Evolutionary conservation across 352 stramenopile genomes (phyloP).

Genomic region (Pseudoperonospora humuli): DNA sequence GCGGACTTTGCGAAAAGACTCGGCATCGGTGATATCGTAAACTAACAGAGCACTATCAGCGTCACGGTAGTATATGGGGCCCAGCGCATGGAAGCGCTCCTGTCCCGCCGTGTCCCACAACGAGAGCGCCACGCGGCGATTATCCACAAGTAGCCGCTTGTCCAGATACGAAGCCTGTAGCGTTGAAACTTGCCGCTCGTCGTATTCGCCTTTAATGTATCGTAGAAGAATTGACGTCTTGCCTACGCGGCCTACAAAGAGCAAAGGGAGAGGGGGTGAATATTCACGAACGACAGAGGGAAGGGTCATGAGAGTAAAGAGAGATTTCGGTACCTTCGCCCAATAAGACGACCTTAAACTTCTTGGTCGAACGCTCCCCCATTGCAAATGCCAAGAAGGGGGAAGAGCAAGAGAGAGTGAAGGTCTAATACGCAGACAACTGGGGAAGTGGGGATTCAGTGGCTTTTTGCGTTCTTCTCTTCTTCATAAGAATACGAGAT

Average conservation of each 20-base stretch:
- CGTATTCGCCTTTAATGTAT: constrained; percentile 91
- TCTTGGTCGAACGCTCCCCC: constrained; percentile 59
- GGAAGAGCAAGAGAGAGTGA: neutral
- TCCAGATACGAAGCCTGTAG: constrained; percentile 92
- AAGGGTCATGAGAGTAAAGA: too few species aligned
- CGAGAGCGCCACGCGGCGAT: constrained; percentile 67
- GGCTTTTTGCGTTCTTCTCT: neutral
- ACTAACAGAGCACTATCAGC: constrained; percentile 84
- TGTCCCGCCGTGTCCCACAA: constrained; percentile 86
- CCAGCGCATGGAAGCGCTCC: constrained; percentile 82
- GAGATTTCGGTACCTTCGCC: constrained; percentile 64
- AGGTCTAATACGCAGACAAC: neutral
- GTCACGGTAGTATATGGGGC: constrained; percentile 88
- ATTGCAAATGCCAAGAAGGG: constrained; percentile 13
- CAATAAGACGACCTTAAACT: constrained; percentile 82
- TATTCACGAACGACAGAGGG: neutral
- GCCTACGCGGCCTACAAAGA: constrained; percentile 78
- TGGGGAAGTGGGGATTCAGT: neutral
- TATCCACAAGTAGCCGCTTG: constrained; percentile 85
- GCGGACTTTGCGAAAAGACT: constrained; percentile 88
- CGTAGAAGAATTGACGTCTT: constrained; percentile 93
- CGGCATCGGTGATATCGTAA: constrained; percentile 89
- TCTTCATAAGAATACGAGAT: neutral
- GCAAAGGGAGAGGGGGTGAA: neutral
- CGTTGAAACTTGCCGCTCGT: constrained; percentile 88